phyloP scores from a whole-genome alignment of 148 eudicot genomes.

The Simmondsia chinensis region DNA sequence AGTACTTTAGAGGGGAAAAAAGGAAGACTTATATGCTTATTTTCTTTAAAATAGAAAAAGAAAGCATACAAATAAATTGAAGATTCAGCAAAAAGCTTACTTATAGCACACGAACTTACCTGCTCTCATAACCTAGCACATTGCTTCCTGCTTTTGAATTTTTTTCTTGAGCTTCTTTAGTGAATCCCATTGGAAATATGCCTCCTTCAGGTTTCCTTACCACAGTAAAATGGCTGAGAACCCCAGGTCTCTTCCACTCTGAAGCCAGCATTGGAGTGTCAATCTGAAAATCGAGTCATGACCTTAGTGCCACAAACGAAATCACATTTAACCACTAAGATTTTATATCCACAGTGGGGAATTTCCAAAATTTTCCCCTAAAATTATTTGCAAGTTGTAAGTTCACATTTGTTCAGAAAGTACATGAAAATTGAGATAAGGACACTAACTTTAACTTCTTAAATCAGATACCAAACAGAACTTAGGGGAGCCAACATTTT shows the following conservation, averaged over 20 bases:
- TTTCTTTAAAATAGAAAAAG: not conserved
- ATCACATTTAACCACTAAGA: no score
- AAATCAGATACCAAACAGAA: no score
- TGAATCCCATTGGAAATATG: slow-evolving; percentile 75
- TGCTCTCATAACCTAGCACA: slow-evolving; percentile 60
- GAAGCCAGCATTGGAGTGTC: slow-evolving; percentile 76
- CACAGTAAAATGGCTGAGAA: slow-evolving; percentile 85
- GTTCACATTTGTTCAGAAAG: no score
- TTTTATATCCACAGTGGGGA: no score
- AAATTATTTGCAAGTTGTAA: no score
- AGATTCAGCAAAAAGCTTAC: not conserved
- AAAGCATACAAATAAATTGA: not conserved
- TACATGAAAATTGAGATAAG: no score
- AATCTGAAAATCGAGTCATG: slow-evolving; percentile 42
- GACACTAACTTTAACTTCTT: no score
- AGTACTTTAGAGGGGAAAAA: not conserved
- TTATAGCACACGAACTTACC: slow-evolving; percentile 27
- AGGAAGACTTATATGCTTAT: not conserved
- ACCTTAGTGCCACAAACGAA: no score
- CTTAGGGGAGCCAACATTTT: no score
- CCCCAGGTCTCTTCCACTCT: slow-evolving; percentile 75
- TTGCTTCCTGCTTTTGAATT: slow-evolving; percentile 63
- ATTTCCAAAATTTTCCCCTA: no score
- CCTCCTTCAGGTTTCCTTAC: slow-evolving; percentile 87
- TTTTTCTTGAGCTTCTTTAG: slow-evolving; percentile 53